Evolutionary conservation across 495 filamentous ascomycete genomes (phyloP).

Genomic region (Staphylotrichum longicolle): DNA sequence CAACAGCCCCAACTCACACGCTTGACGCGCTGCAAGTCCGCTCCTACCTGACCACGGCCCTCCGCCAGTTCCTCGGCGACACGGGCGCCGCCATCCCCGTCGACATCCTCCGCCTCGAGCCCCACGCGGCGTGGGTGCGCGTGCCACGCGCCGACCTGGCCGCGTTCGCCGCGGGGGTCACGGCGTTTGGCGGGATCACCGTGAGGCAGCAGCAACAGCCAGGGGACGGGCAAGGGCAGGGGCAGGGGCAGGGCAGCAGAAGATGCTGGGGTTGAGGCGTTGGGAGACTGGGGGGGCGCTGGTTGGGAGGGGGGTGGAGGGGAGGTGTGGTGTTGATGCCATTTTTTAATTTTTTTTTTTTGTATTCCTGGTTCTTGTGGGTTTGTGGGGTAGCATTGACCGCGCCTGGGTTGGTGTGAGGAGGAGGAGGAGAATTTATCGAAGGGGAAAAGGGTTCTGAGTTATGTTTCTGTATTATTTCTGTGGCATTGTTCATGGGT

Average conservation of each 20-base stretch:
- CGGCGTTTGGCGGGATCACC: slow-evolving; percentile 59
- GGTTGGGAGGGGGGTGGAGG: slow-evolving; percentile 40
- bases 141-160: slow-evolving; percentile 66
- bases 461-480: no score
- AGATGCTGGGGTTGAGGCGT: slow-evolving; percentile 36
- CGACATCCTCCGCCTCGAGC: slow-evolving; percentile 70
- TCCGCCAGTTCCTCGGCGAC: slow-evolving; percentile 77
- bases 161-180: slow-evolving; percentile 58
- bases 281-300: slow-evolving; percentile 48
- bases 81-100: slow-evolving; percentile 73
- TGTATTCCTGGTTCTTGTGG: background rate
- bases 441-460: no score
- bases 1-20: slow-evolving; percentile 15
- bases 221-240: background rate
- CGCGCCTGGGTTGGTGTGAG: no score
- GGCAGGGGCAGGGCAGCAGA: slow-evolving; percentile 24
- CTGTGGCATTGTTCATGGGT: no score
- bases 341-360: background rate
- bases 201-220: no score
- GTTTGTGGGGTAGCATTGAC: no score
- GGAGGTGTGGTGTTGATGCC: slow-evolving; percentile 38
- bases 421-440: no score
- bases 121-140: slow-evolving; percentile 65
- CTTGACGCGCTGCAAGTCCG: slow-evolving; percentile 74
- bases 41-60: slow-evolving; percentile 66